Evolutionary conservation across 306 rosid genomes (phyloP).

Genomic region (Betula pendula): DNA sequence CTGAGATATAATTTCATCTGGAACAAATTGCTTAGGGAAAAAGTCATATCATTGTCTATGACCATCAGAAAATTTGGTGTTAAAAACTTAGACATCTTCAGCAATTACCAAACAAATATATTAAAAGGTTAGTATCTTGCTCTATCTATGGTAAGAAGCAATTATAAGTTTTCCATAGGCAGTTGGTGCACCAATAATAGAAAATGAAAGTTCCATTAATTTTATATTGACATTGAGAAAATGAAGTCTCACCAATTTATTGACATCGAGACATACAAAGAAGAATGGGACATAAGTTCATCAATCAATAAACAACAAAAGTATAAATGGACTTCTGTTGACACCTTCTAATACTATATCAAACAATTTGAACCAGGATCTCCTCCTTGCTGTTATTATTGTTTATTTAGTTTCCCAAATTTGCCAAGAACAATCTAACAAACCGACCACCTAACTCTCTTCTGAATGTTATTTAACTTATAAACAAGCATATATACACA

Average conservation of each 20-base stretch:
- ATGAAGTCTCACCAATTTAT: slow-evolving; percentile 35
- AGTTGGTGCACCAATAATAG: slow-evolving; percentile 49
- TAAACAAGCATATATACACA: slow-evolving; percentile 35
- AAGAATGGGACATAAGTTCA: slow-evolving; percentile 31
- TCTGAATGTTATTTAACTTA: slow-evolving; percentile 11
- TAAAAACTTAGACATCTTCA: background rate
- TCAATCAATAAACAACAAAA: slow-evolving; percentile 31
- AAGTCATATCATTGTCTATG: background rate
- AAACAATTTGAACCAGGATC: slow-evolving; percentile 38
- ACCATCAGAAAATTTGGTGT: background rate
- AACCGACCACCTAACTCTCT: slow-evolving; percentile 35
- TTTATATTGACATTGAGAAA: slow-evolving; percentile 31
- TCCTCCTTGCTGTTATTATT: slow-evolving; percentile 37
- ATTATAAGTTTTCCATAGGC: slow-evolving; percentile 31
- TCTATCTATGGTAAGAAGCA: slow-evolving; percentile 31
- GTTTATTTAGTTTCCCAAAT: slow-evolving; percentile 17
- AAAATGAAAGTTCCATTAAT: slow-evolving; percentile 29
- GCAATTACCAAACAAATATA: background rate
- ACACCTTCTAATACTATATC: slow-evolving; percentile 16
- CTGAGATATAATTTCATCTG: background rate
- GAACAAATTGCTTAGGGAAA: background rate
- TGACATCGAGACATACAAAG: slow-evolving; percentile 33
- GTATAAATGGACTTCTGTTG: slow-evolving; percentile 29
- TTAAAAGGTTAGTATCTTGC: background rate
- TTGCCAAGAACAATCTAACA: slow-evolving; percentile 31